Evolutionary conservation across 2,329 filamentous ascomycete species (phyloP), one percentile per base, ranked within the genome.

Genomic region (Talaromyces rugulosus): DNA sequence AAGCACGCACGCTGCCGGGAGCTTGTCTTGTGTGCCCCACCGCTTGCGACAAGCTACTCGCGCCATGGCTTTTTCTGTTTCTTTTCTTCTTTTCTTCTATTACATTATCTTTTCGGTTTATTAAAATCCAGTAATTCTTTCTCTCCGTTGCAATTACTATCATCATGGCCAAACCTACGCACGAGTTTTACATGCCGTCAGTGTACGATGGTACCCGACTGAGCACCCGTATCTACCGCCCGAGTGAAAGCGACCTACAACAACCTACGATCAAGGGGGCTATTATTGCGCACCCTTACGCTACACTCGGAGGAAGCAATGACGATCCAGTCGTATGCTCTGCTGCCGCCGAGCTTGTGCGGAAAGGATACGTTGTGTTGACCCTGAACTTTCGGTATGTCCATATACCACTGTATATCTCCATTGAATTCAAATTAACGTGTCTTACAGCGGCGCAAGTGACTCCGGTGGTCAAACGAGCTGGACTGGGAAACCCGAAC

Each of bases 381-480:
- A 96, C 92, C 0, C 97, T 98, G 76, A 97, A 98, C 71, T 97
- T 98, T 73, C 85, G 93, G 90, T 93, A 79, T 58, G 75, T 23
- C 65, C 23, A 47, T 47, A 2, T 12, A 36, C 4, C 12, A n/a
- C n/a, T n/a, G n/a, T n/a, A n/a, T n/a, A 9, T 44, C 23, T 47
- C 16, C 2, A 31, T 27, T 47, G 44, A 23, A 14, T 14, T 31
- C 28, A 6, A 8, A 14, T 54, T 27, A 16, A 31, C 28, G 12
- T 54, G 23, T 31, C 56, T 58, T 33, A 23, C 33, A 96, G 93
- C 77, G 94, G 94, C 56, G 91, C 91, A 0, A 84, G 85, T 30
- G 81, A 81, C 30, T 95, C 91, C 0, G 84, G 85, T 59, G 92
- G 92, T 5, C 84, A 84, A 56, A 96, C 93, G 0, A 94, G 90